phyloP scores from a whole-genome alignment of 768 basidiomycete species.

The Lentinus tigrinus region DNA sequence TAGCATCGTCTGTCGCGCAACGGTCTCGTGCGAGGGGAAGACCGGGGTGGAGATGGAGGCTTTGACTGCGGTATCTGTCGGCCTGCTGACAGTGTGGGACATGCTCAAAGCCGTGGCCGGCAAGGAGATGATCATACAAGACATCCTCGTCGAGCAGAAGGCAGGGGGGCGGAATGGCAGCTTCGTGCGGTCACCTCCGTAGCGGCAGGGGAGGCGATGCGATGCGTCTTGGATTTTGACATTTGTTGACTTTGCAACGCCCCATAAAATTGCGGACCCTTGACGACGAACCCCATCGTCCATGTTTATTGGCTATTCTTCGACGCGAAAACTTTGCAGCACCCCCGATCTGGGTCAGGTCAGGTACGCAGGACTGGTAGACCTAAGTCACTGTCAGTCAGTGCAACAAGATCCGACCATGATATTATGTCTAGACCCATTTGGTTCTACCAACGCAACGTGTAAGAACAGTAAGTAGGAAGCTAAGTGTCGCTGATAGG shows the following conservation, averaged over 20 bases:
- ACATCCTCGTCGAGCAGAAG: conserved; percentile 65
- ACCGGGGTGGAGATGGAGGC: conserved; percentile 96
- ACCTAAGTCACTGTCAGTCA: neutral
- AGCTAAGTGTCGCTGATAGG: no score
- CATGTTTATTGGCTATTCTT: neutral
- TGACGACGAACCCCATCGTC: neutral
- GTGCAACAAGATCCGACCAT: neutral
- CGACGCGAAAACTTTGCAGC: neutral
- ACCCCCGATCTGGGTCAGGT: no score
- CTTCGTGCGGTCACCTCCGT: conserved; percentile 41
- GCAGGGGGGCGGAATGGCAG: conserved; percentile 74
- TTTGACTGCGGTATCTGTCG: conserved; percentile 76
- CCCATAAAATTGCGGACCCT: neutral
- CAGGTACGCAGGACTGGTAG: no score
- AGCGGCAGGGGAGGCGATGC: neutral
- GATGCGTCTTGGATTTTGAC: neutral
- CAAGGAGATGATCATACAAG: conserved; percentile 78
- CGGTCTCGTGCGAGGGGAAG: conserved; percentile 73
- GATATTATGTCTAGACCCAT: no score
- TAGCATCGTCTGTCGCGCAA: conserved; percentile 63
- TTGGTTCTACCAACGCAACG: no score
- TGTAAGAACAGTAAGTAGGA: neutral
- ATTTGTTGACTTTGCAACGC: neutral
- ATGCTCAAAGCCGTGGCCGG: conserved; percentile 92
- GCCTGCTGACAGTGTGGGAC: conserved; percentile 85